phyloP scores from a whole-genome alignment of 805 yeast species.

The Starmerella geochares region DNA sequence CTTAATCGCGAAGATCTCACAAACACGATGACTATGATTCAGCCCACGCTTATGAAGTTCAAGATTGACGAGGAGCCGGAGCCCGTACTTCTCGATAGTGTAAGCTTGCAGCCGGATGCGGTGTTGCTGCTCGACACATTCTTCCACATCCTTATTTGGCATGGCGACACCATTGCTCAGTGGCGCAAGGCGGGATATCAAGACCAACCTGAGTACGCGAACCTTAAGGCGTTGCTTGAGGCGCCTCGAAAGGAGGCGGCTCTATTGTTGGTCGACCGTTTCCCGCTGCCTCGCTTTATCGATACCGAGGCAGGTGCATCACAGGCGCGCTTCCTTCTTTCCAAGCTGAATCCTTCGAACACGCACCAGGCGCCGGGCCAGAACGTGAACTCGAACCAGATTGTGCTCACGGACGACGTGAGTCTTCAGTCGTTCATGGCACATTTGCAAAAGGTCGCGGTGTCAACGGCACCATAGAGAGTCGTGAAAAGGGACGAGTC shows the following conservation, averaged over 20 bases:
- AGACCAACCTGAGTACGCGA: constrained; percentile 78
- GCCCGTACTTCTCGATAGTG: constrained; percentile 87
- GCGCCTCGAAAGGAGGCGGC: constrained; percentile 91
- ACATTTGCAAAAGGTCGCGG: constrained; percentile 86
- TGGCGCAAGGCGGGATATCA: constrained; percentile 97
- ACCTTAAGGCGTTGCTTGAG: constrained; percentile 74
- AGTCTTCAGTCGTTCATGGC: constrained; percentile 89
- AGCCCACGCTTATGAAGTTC: constrained; percentile 87
- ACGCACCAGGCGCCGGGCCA: constrained; percentile 48
- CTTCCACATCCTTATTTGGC: constrained; percentile 91
- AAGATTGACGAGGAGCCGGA: constrained; percentile 73
- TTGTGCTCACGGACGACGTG: constrained; percentile 93
- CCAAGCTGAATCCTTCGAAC: constrained; percentile 89
- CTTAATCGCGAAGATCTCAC: constrained; percentile 83
- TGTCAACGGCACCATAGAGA: constrained; percentile 29
- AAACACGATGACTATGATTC: constrained; percentile 92
- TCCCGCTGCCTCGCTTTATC: constrained; percentile 94
- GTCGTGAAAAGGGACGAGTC: not conserved
- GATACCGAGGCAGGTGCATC: constrained; percentile 98
- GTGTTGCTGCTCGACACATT: constrained; percentile 87
- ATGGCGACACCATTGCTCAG: constrained; percentile 86
- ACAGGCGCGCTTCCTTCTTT: constrained; percentile 91
- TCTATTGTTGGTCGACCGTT: constrained; percentile 78
- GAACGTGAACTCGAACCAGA: constrained; percentile 40
- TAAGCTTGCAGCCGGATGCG: constrained; percentile 79